Evolutionary conservation across 1,139 yeast genomes (phyloP), one percentile per base, ranked within the genome.

Genomic region (Hyphopichia buzzinii): DNA sequence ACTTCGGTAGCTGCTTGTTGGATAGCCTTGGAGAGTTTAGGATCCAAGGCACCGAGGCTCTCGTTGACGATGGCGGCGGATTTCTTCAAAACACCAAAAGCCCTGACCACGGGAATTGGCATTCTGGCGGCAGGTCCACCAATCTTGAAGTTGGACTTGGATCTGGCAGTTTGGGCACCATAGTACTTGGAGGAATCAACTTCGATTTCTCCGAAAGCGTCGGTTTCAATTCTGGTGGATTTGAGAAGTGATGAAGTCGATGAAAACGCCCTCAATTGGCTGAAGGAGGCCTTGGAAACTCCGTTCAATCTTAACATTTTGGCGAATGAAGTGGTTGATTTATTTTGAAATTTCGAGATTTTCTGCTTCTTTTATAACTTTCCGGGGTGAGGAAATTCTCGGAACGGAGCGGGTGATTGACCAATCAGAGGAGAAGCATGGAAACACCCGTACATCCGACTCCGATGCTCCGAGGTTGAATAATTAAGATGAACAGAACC

Each of bases 131-230:
- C 96, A 8, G 16, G 19, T 8, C 36, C 36, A 46, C 97, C 97
- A 55, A 89, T 89, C 61, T 86, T 83, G 72, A 89, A 89, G 74
- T 89, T 89, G 63, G 81, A 84, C 50, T 79, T 72, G 17, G 96
- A 81, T 61, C 90, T 77, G 64, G 88, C 95, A 42, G 96, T 88
- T 67, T 89, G 97, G 28, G 96, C 96, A 42, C 97, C 96, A 90
- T 94, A 88, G 72, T 87, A 87, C 59, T 77, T 79, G 53, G 83
- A 74, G 41, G 75, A 67, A 36, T 87, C 89, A 32, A 87, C 96
- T 52, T 83, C 83, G 54, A 89, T 81, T 55, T 85, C 94, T 47
- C 96, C 96, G 54, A 88, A 88, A 36, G 96, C 95, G 64, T 88
- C 96, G 38, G 87, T 77, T 61, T 88, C 96, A 39, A 76, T 74